Conservation (phyloP, 495 filamentous ascomycete species). For the Xylaria acuta region DNA sequence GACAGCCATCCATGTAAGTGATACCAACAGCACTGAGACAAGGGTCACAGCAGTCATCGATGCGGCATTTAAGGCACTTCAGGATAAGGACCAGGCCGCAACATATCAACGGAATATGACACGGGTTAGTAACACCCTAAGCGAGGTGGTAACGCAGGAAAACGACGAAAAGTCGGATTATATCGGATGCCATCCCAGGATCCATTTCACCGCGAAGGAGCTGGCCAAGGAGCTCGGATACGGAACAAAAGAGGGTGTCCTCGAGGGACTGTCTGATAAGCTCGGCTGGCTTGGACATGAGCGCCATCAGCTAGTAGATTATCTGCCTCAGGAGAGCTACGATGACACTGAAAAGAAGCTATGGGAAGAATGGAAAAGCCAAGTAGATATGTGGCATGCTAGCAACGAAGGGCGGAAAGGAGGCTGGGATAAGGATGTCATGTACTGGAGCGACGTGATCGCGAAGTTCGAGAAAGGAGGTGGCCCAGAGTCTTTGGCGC, state of each 20-base stretch:
- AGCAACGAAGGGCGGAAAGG: conserved; percentile 8
- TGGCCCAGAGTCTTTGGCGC: not conserved
- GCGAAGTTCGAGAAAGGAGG: conserved; percentile 18
- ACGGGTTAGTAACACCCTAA: not conserved
- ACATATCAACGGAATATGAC: not conserved
- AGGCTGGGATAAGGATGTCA: conserved; percentile 18
- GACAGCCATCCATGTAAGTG: conserved; percentile 9
- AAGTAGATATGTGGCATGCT: conserved; percentile 17
- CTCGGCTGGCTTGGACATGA: conserved; percentile 21
- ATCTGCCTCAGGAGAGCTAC: conserved; percentile 18
- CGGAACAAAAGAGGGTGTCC: conserved; percentile 5
- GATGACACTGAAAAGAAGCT: conserved; percentile 16
- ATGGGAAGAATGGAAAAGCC: conserved; percentile 22
- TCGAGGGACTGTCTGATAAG: conserved; percentile 13
- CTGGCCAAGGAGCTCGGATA: conserved; percentile 13
- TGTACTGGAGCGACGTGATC: conserved; percentile 11
- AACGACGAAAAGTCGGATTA: not conserved
- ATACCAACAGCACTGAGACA: not conserved
- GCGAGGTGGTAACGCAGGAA: not conserved
- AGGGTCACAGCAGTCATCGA: conserved; percentile 1
- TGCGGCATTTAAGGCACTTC: not conserved
- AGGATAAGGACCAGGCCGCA: not conserved
- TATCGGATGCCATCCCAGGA: not conserved
- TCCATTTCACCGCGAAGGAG: conserved; percentile 17
- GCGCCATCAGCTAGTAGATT: not conserved